Evolutionary conservation across 1,139 yeast genomes (phyloP).

Genomic region (Candida dubliniensis): DNA sequence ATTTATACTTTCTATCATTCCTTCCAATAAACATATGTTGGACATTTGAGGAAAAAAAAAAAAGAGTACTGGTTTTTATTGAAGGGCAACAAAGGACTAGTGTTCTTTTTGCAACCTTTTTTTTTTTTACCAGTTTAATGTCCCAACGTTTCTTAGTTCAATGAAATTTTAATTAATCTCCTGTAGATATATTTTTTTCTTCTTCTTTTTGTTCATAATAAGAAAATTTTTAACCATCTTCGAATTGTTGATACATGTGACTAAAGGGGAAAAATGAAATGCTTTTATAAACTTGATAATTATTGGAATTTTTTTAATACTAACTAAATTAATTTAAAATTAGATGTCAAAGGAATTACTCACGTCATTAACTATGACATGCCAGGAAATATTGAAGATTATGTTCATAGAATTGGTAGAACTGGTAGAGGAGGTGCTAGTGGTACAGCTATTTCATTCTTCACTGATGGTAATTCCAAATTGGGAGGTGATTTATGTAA

Average conservation of each 20-base stretch:
- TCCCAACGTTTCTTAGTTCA: background rate
- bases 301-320: conserved; percentile 15
- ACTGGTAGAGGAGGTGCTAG: conserved; percentile 98
- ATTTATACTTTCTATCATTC: conserved; percentile 1
- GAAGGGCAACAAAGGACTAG: background rate
- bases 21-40: background rate
- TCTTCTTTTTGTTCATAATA: background rate
- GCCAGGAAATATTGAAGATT: conserved; percentile 98
- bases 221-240: too few species aligned
- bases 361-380: conserved; percentile 92
- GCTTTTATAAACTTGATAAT: too few species aligned
- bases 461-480: conserved; percentile 83
- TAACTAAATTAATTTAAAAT: conserved; percentile 21
- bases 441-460: conserved; percentile 95
- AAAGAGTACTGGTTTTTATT: background rate
- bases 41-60: background rate
- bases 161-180: background rate
- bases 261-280: too few species aligned
- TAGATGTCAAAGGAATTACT: conserved; percentile 96
- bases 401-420: conserved; percentile 95
- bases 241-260: too few species aligned
- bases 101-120: too few species aligned
- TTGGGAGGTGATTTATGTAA: conserved; percentile 89
- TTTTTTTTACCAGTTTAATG: too few species aligned
- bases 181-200: background rate